Evolutionary conservation across 179 eudicot genomes (phyloP), one percentile per base, ranked within the genome.

Genomic region (Dionaea muscipula): DNA sequence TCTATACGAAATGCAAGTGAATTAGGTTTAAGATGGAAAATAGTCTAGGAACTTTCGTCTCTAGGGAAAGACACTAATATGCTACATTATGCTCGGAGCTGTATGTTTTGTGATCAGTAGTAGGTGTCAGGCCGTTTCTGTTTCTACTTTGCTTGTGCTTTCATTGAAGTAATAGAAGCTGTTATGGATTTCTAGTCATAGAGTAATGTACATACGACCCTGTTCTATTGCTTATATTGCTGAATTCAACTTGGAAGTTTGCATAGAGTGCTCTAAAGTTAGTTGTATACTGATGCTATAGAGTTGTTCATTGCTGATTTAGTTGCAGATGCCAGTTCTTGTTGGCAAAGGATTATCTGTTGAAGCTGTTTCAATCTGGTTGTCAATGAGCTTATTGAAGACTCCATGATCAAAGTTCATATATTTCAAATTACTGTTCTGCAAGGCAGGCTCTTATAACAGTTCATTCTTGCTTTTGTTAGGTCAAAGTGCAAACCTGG

Each of bases 401-500:
- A 43, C 20, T 19, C 47, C 47, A 43, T 18, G 16, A 31, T 43
- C 47, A 6, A 1, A 7, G 2, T 28, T 50, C 41, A 37, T 56
- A 33, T 57, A 26, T 15, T 39, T 47, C 13, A 18, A 22, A 1
- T 0, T 16, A 45, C 15, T 43, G 7, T 43, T 6, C n/a, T 6
- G 47, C 19, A 2, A 17, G 22, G 19, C 5, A 8, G 9, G n/a
- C 20, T 43, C 9, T 43, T 4, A 18, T 18, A 18, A 43, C 18
- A 6, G 19, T 43, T 4, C 10, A 38, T 38, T 13, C 41, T 39
- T 62, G 17, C 26, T 64, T 27, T 70, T 31, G 35, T 64, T 72
- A 84, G 95, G 94, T 86, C 63, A 86, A 86, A 84, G 86, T 86
- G 64, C 95, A 86, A 68, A 84, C 89, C 23, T 81, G 86, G 94